Conservation (phyloP, 495 filamentous ascomycete genomes). For the Tuber aestivum region DNA sequence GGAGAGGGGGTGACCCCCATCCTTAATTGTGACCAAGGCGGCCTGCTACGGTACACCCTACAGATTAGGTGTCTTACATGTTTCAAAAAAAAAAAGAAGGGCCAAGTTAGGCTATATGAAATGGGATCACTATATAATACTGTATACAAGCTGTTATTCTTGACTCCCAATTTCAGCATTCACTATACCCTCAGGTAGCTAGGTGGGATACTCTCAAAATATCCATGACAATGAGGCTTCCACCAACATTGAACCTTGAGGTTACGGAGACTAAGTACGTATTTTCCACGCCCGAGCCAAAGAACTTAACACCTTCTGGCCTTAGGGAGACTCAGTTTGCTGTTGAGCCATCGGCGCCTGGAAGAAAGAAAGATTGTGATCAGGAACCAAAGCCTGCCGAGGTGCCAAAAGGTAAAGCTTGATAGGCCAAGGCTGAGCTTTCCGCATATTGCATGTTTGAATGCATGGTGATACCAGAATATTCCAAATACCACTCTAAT, state of each 20-base stretch:
- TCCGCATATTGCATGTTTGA: not conserved
- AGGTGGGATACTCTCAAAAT: not conserved
- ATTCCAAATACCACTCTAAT: not conserved
- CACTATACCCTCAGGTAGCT: not conserved
- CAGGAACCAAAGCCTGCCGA: not conserved
- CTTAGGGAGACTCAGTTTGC: fast-evolving
- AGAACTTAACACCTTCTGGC: not conserved
- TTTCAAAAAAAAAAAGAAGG: too few relatives aligned
- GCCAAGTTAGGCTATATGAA: not conserved
- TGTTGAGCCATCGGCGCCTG: not conserved
- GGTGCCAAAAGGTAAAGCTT: not conserved
- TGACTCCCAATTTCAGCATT: not conserved
- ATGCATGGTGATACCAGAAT: not conserved
- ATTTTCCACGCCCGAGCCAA: not conserved
- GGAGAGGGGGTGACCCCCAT: not conserved
- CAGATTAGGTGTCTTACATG: not conserved
- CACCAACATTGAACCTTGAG: not conserved
- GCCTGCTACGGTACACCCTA: not conserved
- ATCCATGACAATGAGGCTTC: not conserved
- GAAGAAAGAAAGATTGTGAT: not conserved
- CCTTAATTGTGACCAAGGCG: too few relatives aligned
- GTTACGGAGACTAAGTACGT: not conserved
- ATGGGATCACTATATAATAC: not conserved
- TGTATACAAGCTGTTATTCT: not conserved
- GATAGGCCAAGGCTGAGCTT: too few relatives aligned